Evolutionary conservation across 345 rosid genomes (phyloP).

Genomic region (Citrus unshiu): DNA sequence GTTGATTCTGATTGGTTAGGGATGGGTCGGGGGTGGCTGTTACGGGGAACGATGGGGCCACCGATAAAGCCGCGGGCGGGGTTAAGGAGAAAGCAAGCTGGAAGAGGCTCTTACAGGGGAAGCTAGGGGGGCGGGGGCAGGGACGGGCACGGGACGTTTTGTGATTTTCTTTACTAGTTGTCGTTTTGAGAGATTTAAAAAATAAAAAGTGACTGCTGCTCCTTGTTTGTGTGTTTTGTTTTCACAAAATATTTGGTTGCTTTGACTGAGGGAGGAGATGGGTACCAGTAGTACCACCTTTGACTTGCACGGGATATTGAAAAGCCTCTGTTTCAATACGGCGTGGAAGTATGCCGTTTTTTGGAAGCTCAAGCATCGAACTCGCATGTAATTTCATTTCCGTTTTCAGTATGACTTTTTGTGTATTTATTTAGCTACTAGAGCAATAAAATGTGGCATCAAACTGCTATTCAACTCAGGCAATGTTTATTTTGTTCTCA

Average conservation of each 20-base stretch:
- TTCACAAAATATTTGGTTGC: constrained; percentile 4
- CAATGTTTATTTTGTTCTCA: neutral
- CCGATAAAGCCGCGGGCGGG: constrained; percentile 84
- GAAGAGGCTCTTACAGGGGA: constrained; percentile 95
- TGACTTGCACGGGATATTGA: constrained; percentile 52
- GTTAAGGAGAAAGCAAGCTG: constrained; percentile 88
- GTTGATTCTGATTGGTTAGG: constrained; percentile 32
- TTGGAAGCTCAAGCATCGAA: constrained; percentile 80
- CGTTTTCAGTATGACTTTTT: neutral
- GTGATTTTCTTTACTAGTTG: neutral
- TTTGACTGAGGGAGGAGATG: constrained; percentile 32
- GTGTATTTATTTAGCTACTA: neutral
- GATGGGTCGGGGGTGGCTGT: constrained; percentile 77
- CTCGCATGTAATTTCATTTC: constrained; percentile 58
- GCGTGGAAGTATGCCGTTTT: constrained; percentile 85
- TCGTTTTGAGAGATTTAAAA: constrained; percentile 11
- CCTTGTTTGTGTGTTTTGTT: constrained; percentile 16
- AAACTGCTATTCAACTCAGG: neutral
- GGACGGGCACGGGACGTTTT: neutral
- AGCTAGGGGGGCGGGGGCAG: constrained; percentile 42
- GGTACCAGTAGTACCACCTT: constrained; percentile 18
- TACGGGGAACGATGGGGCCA: constrained; percentile 79
- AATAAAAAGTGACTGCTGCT: constrained; percentile 5
- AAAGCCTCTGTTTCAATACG: constrained; percentile 70
- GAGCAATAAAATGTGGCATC: neutral